A percentile compares a stretch with the other conserved stretches of the same genome.
Evolutionary conservation across 345 rosid species (phyloP).

Genomic region (Rhizophora mangle): DNA sequence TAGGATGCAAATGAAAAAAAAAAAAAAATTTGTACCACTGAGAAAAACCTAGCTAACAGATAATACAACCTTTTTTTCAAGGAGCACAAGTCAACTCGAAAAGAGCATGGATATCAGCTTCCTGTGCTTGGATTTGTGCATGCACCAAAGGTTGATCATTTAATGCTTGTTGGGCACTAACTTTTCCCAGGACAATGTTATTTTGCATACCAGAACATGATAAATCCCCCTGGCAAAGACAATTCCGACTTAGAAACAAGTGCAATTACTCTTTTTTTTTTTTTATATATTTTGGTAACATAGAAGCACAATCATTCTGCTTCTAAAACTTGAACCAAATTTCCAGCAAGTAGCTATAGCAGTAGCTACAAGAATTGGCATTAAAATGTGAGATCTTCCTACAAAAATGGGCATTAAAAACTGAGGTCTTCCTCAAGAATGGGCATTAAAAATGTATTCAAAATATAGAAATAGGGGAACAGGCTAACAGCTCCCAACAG

Average conservation of each 20-base stretch:
- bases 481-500: background rate
- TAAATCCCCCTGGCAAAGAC: constrained; percentile 41
- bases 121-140: constrained; percentile 32
- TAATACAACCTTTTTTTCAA: constrained; percentile 21
- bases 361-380: too few species aligned
- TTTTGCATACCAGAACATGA: constrained; percentile 40
- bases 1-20: too few species aligned
- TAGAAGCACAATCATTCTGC: background rate
- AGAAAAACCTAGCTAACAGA: background rate
- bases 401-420: too few species aligned
- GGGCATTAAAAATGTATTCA: background rate
- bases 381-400: background rate
- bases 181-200: constrained; percentile 35
- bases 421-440: background rate
- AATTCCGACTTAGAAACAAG: background rate
- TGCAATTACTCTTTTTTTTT: too few species aligned
- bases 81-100: constrained; percentile 22
- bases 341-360: background rate
- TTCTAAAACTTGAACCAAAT: background rate
- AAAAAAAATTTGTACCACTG: too few species aligned
- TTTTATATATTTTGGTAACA: too few species aligned
- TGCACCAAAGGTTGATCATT: background rate
- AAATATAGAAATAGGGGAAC: too few species aligned
- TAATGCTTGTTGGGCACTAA: constrained; percentile 19
- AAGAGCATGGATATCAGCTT: constrained; percentile 29